Evolutionary conservation across 306 rosid species (phyloP), one percentile per base, ranked within the genome.

Genomic region (Dicorynia guianensis): DNA sequence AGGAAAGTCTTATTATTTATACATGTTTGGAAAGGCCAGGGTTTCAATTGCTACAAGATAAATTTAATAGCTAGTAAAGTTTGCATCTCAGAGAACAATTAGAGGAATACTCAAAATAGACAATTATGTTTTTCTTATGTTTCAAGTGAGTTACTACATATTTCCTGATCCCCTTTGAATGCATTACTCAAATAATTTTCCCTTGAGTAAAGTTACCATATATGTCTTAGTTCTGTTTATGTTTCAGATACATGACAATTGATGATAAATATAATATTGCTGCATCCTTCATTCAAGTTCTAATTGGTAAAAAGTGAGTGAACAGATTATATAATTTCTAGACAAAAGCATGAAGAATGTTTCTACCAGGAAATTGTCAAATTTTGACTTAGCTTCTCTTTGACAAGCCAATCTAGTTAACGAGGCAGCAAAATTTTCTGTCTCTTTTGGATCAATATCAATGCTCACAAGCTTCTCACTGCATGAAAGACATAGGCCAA

Each of bases 371-470:
- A 96, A 96, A 77, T 64, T 80, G 61, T 66, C 62, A 56, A 92
- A 96, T 48, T 78, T 83, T 36, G 82, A 82, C 83, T 70, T 78
- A 46, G 17, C 82, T 83, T 92, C 96, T 76, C 34, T 86, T 69
- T 86, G 69, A 67, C 83, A 70, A 82, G 96, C 99, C 89, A 92
- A 80, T 73, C 76, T 86, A 38, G 82, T 57, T 79, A 96, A 78
- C 8, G 98, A 92, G 44, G 66, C 30, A 56, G 98, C 96, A 78
- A 96, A 96, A 54, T 59, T 85, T 71, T 86, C 90, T 0, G 94
- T 90, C 88, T 96, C 97, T 60, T 84, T 84, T 0, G 94, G 93
- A 81, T 92, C 99, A 67, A 96, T 89, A 79, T 96, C 99, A 57
- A 92, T 90, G 85, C 93, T 85, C 42, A 89, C 97, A 63, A 96